phyloP scores from a whole-genome alignment of 2,329 filamentous ascomycete genomes.

The Fusarium gaditjirri region DNA sequence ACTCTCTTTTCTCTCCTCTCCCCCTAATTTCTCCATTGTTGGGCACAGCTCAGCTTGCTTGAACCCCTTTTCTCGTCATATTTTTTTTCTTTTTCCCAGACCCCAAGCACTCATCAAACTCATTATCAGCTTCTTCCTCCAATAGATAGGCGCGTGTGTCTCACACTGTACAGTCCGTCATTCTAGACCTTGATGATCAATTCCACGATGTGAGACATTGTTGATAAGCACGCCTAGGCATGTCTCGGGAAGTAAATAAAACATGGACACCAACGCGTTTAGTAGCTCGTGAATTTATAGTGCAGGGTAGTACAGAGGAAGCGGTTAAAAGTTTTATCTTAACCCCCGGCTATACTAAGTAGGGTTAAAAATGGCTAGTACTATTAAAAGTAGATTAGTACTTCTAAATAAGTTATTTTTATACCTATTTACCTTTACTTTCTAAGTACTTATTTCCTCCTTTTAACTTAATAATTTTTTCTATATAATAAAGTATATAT shows the following conservation, averaged over 20 bases:
- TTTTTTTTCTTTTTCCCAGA: not conserved
- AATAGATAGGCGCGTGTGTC: not conserved
- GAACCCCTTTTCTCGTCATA: not conserved
- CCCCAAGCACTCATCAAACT: not conserved
- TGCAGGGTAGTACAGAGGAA: not conserved
- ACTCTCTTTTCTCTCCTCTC: not conserved
- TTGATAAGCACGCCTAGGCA: not conserved
- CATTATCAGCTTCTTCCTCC: not conserved
- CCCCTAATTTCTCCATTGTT: not conserved
- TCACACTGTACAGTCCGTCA: not conserved
- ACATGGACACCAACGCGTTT: not conserved
- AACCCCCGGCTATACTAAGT: too few species aligned
- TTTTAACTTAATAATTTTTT: not conserved
- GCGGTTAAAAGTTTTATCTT: not conserved
- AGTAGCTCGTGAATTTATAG: not conserved
- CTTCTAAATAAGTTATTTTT: not conserved
- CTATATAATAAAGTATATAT: not conserved
- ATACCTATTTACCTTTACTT: not conserved
- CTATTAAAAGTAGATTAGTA: not conserved
- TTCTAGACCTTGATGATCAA: too few species aligned
- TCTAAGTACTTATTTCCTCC: not conserved
- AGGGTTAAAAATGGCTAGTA: not conserved
- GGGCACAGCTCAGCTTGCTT: not conserved
- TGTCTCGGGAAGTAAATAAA: not conserved
- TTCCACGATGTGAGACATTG: too few species aligned